Base-by-base conservation (phyloP, 2,329 filamentous ascomycete genomes). In the Clarireedia monteithiana region DNA sequence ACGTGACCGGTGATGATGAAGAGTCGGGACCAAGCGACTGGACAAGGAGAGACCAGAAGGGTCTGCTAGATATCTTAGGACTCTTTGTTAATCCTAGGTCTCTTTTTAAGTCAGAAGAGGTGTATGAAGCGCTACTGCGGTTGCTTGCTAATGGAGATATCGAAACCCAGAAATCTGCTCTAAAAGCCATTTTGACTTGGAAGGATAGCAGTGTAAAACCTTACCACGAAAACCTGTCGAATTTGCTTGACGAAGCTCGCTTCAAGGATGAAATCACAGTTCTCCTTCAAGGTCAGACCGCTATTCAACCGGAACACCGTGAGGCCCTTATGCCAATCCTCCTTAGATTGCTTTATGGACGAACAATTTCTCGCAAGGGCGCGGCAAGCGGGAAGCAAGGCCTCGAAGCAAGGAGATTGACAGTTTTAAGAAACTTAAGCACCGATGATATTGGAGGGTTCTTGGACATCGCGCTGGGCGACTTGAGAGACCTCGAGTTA, bases 251-350 rank as follows among this genome's bases (percentile, higher is more conserved):
- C 62, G 94, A 97, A 60, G 85, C 88, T 24, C 82, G 89, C 49
- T 96, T 97, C 73, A 89, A 91, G 67, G 94, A 97, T 66, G 92
- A 97, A 68, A 79, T 99, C n/a, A 86, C 90, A 0, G 83, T 94
- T 4, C 87, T 99, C 61, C 80, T 99, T 53, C 86, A 90, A 66
- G 81, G 86, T 15, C 85, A 88, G 17, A 84, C 84, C 56, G 73
- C 85, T 54, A 86, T 96, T 61, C 84, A 85, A 62, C 75, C 84
- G 6, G 82, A 86, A 50, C 90, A 99, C 67, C 83, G 87, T 7
- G 66, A 74, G 3, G 81, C 83, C 47, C 72, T 96, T 38, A 89
- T 97, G 78, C 92, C 94, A 1, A 82, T 99, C 5, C 77, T 99
- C 26, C 79, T 99, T 36, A 82, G 91, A 49, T 73, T 99, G 36